Conservation (phyloP, 2,329 filamentous ascomycete genomes). For the Colletotrichum sp. region DNA sequence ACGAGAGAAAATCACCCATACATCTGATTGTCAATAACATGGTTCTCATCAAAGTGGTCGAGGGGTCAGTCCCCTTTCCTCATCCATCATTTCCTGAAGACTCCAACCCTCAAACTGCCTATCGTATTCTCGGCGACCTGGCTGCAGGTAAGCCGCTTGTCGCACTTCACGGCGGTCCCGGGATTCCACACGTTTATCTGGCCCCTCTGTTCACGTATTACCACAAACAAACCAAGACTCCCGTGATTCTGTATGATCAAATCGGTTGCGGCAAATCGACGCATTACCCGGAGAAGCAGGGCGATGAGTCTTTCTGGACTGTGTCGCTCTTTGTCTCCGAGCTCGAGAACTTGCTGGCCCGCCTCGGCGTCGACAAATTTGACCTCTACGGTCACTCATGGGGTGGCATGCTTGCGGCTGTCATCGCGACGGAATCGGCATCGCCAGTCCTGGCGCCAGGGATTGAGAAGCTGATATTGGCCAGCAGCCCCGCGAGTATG, state of each 20-base stretch:
- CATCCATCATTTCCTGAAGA: not conserved
- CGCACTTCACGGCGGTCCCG: not conserved
- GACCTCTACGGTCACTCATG: constrained; percentile 56
- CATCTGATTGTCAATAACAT: not conserved
- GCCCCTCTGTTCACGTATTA: not conserved
- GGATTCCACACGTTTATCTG: not conserved
- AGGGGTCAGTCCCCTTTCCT: not conserved
- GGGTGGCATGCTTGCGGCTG: constrained; percentile 55
- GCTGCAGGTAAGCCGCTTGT: not conserved
- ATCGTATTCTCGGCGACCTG: not conserved
- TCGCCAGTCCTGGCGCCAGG: constrained; percentile 24
- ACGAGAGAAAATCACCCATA: not conserved
- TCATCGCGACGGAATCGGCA: constrained; percentile 36
- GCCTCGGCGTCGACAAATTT: constrained; percentile 44
- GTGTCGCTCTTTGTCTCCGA: constrained; percentile 52
- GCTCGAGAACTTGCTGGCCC: constrained; percentile 50
- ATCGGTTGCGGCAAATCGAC: constrained; percentile 55
- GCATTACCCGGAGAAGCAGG: constrained; percentile 47
- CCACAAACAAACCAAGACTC: constrained; percentile 20
- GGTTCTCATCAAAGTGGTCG: not conserved
- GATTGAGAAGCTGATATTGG: constrained; percentile 31
- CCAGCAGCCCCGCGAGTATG: constrained; percentile 35
- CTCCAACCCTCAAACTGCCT: not conserved
- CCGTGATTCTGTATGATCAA: constrained; percentile 60
- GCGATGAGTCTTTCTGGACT: constrained; percentile 49